phyloP scores from a whole-genome alignment of 345 rosid genomes.

The Arabis hirsuta region DNA sequence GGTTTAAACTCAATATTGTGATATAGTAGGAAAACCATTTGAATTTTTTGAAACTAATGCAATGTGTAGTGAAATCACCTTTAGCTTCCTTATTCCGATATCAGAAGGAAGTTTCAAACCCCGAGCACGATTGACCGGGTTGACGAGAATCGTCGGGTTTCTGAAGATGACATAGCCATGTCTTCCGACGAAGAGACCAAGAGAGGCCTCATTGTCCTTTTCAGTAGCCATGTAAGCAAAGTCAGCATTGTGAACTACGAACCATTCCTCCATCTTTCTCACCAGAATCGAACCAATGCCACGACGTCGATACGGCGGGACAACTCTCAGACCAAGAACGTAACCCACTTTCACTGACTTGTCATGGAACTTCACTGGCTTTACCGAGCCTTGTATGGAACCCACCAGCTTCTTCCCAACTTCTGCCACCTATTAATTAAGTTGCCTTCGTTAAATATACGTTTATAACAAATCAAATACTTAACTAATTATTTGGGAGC shows the following conservation, averaged over 20 bases:
- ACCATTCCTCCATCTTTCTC: conserved; percentile 73
- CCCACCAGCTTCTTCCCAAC: conserved; percentile 65
- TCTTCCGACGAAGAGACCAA: conserved; percentile 55
- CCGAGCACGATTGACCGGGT: conserved; percentile 56
- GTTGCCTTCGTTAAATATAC: background rate
- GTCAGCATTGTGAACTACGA: conserved; percentile 53
- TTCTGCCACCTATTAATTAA: conserved; percentile 59
- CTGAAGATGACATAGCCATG: conserved; percentile 60
- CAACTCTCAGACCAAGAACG: conserved; percentile 66
- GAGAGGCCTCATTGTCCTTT: conserved; percentile 73
- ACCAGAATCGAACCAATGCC: conserved; percentile 66
- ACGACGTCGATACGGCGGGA: conserved; percentile 59
- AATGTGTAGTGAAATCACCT: conserved; percentile 25
- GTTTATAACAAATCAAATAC: conserved; percentile 6
- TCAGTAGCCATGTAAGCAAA: conserved; percentile 81
- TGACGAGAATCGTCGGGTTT: conserved; percentile 68
- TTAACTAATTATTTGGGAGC: background rate
- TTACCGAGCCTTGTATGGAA: conserved; percentile 77
- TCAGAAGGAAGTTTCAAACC: conserved; percentile 41
- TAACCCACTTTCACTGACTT: conserved; percentile 65
- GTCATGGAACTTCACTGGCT: conserved; percentile 53
- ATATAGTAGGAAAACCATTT: background rate
- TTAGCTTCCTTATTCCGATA: conserved; percentile 53
- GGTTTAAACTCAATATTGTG: background rate
- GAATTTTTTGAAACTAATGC: background rate